Evolutionary conservation across 768 basidiomycete species (phyloP).

Genomic region (Lyophyllum semitale): DNA sequence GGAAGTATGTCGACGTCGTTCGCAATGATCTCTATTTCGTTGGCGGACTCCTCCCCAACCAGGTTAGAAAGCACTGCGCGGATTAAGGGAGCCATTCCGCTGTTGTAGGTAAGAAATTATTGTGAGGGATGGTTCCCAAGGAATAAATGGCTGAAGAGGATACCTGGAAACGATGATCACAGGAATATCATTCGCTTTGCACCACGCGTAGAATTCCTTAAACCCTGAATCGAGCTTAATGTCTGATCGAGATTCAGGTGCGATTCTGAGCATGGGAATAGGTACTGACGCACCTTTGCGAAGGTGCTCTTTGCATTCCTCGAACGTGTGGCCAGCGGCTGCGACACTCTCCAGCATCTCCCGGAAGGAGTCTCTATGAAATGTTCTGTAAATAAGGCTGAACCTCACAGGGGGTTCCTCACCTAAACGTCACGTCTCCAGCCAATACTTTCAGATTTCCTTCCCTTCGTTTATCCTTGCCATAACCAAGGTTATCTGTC

Average conservation of each 20-base stretch:
- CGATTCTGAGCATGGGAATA: slow-evolving; percentile 2
- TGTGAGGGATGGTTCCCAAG: background rate
- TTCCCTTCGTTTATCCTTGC: slow-evolving; percentile 68
- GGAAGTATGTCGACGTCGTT: slow-evolving; percentile 76
- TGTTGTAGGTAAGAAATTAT: slow-evolving; percentile 26
- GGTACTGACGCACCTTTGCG: slow-evolving; percentile 54
- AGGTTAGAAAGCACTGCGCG: slow-evolving; percentile 87
- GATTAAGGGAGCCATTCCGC: slow-evolving; percentile 94
- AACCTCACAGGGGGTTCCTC: slow-evolving; percentile 19
- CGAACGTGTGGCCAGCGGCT: slow-evolving; percentile 74
- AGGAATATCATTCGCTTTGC: slow-evolving; percentile 78
- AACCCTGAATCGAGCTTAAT: slow-evolving; percentile 89
- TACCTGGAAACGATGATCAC: slow-evolving; percentile 93
- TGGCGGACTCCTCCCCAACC: slow-evolving; percentile 69
- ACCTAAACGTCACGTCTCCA: slow-evolving; percentile 74
- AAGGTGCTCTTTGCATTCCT: slow-evolving; percentile 81
- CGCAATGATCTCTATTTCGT: slow-evolving; percentile 88
- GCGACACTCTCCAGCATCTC: slow-evolving; percentile 84
- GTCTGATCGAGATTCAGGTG: slow-evolving; percentile 45
- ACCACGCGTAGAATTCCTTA: slow-evolving; percentile 84
- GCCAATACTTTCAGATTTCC: slow-evolving; percentile 74
- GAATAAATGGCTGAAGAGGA: slow-evolving; percentile 1
- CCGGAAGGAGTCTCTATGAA: slow-evolving; percentile 77
- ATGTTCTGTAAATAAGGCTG: background rate
- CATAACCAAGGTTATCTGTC: slow-evolving; percentile 91